Evolutionary conservation across 345 rosid species (phyloP), one percentile per base, ranked within the genome.

Genomic region (Mercurialis annua): DNA sequence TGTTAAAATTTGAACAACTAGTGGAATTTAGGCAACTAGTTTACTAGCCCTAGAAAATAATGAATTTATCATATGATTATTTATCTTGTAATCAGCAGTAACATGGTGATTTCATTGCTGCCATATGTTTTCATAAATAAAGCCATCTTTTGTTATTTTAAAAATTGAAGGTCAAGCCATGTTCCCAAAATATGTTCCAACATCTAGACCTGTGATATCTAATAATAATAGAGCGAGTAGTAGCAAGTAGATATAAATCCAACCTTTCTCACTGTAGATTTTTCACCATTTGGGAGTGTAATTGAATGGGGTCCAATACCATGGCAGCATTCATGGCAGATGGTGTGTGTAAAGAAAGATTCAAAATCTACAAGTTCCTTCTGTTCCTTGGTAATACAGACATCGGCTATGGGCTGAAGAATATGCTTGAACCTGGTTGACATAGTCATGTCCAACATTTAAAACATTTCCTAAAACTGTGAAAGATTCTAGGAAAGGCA

Each of bases 321-420:
- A 77, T 93, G 97, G 81, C 92, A 87, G 79, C 97, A 90, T 65
- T 93, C 98, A 72, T 93, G 98, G 78, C 97, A 93, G 68, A 90
- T 86, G 27, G 84, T 87, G 76, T 90, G 97, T 55, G 97, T 90
- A 70, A 93, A 93, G 83, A 90, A 93, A 73, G 98, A 93, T 56
- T 86, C 96, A 78, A 93, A 93, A 81, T 93, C 98, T 48, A 93
- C 96, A 59, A 87, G 88, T 65, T 73, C 81, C 46, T 67, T 64
- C 71, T 93, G 98, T 77, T 90, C 94, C 69, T 81, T 78, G 50
- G 80, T 52, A 67, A 93, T 80, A 66, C 87, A 83, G 43, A 74
- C 74, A 69, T 87, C 87, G 42, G 92, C 94, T 73, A 93, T 87
- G 56, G 97, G 97, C 81, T 68, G 77, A 71, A 93, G 96, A 75